Percentiles rank a stretch among this genome's conserved stretches.
These are phyloP conservation scores for Aspergillus sp. DNA, from an alignment of 2,329 filamentous ascomycete species.

Conservation along the genomic window DNA sequence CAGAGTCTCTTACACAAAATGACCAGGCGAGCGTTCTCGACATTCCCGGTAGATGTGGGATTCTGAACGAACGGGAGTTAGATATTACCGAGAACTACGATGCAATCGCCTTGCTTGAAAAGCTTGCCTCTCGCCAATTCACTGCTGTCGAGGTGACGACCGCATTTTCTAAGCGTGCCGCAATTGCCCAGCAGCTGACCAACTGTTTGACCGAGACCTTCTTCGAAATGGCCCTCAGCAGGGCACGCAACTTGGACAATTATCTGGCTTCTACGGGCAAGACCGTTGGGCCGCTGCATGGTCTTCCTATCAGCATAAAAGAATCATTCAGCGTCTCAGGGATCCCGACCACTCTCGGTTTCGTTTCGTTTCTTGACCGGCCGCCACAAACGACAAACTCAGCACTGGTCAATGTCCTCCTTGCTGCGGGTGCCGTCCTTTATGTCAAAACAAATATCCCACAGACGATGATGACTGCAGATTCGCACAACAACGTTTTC, in stretches of 20 bases:
- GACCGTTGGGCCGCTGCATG: slow-evolving; percentile 26
- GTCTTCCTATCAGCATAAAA: slow-evolving; percentile 29
- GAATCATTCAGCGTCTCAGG: slow-evolving; percentile 9
- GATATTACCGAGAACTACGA: slow-evolving; percentile 9
- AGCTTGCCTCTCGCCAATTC: background rate
- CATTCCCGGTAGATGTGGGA: slow-evolving; percentile 6
- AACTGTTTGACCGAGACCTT: slow-evolving; percentile 28
- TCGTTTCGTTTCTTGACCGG: slow-evolving; percentile 3
- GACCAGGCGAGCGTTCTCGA: background rate
- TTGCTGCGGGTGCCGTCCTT: slow-evolving; percentile 16
- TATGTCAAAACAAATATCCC: slow-evolving; percentile 25
- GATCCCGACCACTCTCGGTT: slow-evolving; percentile 12
- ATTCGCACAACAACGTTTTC: slow-evolving; percentile 18
- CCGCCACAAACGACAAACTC: slow-evolving; percentile 3
- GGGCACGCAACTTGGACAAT: slow-evolving; percentile 26
- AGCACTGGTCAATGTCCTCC: slow-evolving; percentile 12
- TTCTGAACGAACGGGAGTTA: slow-evolving; percentile 12
- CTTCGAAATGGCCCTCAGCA: slow-evolving; percentile 23
- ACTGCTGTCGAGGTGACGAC: slow-evolving; percentile 6
- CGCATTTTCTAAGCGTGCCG: slow-evolving; percentile 33
- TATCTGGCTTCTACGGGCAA: slow-evolving; percentile 14
- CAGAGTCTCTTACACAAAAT: background rate
- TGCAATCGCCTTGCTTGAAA: slow-evolving; percentile 10
- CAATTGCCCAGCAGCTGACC: slow-evolving; percentile 26
- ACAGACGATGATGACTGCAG: slow-evolving; percentile 19